Conservation (phyloP, 2,329 filamentous ascomycete genomes). For the Ascochyta fabae region DNA sequence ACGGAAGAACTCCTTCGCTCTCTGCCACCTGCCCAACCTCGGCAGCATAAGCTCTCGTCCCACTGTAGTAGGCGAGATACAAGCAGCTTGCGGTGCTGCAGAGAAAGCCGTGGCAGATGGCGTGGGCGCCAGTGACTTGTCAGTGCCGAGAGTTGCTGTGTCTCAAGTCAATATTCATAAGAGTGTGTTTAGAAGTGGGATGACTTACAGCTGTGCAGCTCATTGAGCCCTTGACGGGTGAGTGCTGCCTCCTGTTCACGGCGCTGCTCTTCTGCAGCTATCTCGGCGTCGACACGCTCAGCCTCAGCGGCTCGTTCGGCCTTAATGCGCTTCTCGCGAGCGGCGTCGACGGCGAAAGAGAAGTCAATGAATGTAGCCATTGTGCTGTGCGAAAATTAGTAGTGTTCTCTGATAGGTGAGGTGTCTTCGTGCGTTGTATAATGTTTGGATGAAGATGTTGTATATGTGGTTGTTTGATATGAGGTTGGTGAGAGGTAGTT, state of each 20-base stretch:
- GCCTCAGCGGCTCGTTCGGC: not conserved
- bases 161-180: no score
- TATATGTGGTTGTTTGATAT: not conserved
- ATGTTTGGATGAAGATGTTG: no score
- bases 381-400: not conserved
- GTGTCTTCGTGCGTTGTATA: not conserved
- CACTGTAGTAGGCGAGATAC: no score
- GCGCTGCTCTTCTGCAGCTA: no score
- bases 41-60: not conserved
- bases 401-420: not conserved
- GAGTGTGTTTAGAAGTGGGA: no score
- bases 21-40: not conserved
- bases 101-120: no score
- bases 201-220: no score
- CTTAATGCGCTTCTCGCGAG: not conserved
- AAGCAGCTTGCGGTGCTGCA: not conserved
- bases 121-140: not conserved
- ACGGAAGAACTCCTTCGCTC: not conserved
- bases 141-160: not conserved
- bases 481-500: not conserved
- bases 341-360: not conserved
- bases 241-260: not conserved
- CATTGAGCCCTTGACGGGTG: not conserved
- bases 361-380: not conserved
- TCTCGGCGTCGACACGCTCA: no score